Evolutionary conservation across 495 filamentous ascomycete genomes (phyloP).

Genomic region (Podospora pseudoanserina): DNA sequence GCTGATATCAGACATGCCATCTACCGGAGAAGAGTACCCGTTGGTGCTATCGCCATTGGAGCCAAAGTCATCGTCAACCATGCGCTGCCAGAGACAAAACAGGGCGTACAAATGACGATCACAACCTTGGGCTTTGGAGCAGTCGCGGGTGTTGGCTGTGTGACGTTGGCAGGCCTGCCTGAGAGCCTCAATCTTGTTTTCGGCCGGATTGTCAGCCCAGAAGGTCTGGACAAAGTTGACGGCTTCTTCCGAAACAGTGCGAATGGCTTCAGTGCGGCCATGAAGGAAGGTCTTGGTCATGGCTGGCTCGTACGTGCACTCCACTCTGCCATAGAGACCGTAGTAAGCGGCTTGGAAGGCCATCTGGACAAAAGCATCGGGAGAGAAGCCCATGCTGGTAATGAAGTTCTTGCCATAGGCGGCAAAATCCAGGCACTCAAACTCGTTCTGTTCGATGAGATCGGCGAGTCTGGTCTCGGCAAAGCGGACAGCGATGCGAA

Average conservation of each 20-base stretch:
- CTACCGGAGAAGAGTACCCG: slow-evolving; percentile 58
- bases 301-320: slow-evolving; percentile 94
- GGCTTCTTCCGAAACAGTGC: slow-evolving; percentile 76
- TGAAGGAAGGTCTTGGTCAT: slow-evolving; percentile 96
- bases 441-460: slow-evolving; percentile 94
- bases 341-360: slow-evolving; percentile 99
- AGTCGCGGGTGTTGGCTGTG: slow-evolving; percentile 73
- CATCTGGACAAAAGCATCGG: slow-evolving; percentile 98
- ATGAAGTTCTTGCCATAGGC: slow-evolving; percentile 97
- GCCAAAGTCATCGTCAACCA: slow-evolving; percentile 67
- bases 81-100: slow-evolving; percentile 92
- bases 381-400: slow-evolving; percentile 92
- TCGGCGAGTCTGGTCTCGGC: slow-evolving; percentile 94
- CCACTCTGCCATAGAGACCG: slow-evolving; percentile 87
- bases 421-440: slow-evolving; percentile 83
- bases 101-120: slow-evolving; percentile 93
- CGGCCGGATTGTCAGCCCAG: slow-evolving; percentile 84
- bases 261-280: slow-evolving; percentile 90
- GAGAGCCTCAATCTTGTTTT: slow-evolving; percentile 78
- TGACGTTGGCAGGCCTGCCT: slow-evolving; percentile 80
- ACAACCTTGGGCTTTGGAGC: slow-evolving; percentile 87
- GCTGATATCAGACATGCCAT: slow-evolving; percentile 46
- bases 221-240: slow-evolving; percentile 88
- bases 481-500: slow-evolving; percentile 87
- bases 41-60: slow-evolving; percentile 52